Conservation (phyloP, 2,329 filamentous ascomycete genomes). For the Biscogniauxia mediterranea region DNA sequence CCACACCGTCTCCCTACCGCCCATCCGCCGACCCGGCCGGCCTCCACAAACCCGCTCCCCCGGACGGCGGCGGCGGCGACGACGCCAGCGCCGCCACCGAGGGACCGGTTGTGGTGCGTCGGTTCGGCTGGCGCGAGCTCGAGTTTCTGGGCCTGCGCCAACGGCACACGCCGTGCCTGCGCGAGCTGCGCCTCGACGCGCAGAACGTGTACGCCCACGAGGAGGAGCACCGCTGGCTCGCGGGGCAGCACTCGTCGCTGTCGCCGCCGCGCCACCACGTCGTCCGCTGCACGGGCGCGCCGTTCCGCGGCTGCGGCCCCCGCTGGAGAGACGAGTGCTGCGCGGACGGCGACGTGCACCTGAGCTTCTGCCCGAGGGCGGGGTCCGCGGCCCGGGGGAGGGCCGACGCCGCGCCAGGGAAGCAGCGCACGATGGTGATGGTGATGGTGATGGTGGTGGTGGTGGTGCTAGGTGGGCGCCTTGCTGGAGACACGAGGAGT, state of each 20-base stretch:
- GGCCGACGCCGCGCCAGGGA: too few species aligned
- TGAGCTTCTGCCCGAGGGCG: slow-evolving; percentile 45
- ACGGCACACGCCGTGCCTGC: slow-evolving; percentile 47
- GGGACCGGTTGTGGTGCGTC: slow-evolving; percentile 44
- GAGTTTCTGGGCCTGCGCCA: slow-evolving; percentile 54
- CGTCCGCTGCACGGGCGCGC: slow-evolving; percentile 52
- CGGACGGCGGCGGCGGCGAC: slow-evolving; percentile 31
- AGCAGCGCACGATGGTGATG: too few species aligned
- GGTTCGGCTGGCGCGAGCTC: slow-evolving; percentile 50
- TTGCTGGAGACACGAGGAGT: slow-evolving; percentile 55
- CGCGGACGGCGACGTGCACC: slow-evolving; percentile 39
- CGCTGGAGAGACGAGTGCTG: slow-evolving; percentile 48
- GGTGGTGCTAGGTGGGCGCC: slow-evolving; percentile 33
- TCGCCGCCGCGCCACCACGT: slow-evolving; percentile 43
- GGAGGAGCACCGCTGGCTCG: slow-evolving; percentile 52
- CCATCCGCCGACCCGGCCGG: slow-evolving; percentile 50
- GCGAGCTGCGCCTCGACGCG: slow-evolving; percentile 49
- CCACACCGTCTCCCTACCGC: slow-evolving; percentile 44
- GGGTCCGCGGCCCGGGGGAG: slow-evolving; percentile 32
- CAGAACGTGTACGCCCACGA: slow-evolving; percentile 54
- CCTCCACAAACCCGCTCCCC: slow-evolving; percentile 34
- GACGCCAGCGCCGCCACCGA: slow-evolving; percentile 22
- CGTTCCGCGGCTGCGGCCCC: slow-evolving; percentile 49
- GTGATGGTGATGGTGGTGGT: too few species aligned
- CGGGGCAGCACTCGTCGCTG: slow-evolving; percentile 42